These are phyloP conservation scores for Neocatenulostroma microsporum DNA, from an alignment of 2,329 filamentous ascomycete species.

Conservation along the genomic window DNA sequence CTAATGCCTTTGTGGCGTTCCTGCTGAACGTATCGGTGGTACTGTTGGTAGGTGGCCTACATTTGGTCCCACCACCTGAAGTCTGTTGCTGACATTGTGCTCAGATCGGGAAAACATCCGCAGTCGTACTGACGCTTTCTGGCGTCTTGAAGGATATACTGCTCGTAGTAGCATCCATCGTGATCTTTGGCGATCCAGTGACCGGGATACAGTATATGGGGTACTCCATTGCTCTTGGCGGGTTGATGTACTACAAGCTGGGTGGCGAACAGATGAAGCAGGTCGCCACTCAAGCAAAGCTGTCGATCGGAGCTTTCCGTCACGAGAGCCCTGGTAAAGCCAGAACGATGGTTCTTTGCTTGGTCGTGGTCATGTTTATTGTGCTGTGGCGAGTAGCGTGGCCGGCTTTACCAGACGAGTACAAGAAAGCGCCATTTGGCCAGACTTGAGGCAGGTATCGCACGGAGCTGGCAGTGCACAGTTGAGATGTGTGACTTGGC, in stretches of 20 bases:
- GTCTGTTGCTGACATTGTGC: background rate
- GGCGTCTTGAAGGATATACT: conserved; percentile 84
- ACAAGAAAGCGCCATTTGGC: no score
- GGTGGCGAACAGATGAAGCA: conserved; percentile 76
- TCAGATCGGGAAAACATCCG: conserved; percentile 84
- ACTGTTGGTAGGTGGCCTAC: conserved; percentile 61
- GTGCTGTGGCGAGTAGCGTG: conserved; percentile 59
- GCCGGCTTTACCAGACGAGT: no score
- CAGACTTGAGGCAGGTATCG: no score
- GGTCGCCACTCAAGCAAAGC: conserved; percentile 62
- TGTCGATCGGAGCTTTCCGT: conserved; percentile 81
- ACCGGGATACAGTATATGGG: conserved; percentile 72
- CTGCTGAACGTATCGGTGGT: conserved; percentile 78
- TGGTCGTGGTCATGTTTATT: conserved; percentile 58
- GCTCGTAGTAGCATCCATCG: conserved; percentile 69
- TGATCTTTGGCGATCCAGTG: conserved; percentile 72
- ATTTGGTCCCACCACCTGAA: background rate
- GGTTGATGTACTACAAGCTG: conserved; percentile 81
- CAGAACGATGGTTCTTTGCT: conserved; percentile 64
- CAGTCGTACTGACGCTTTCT: conserved; percentile 76
- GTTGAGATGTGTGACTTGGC: no score
- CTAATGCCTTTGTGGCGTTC: conserved; percentile 73
- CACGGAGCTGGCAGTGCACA: no score
- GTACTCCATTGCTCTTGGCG: conserved; percentile 69
- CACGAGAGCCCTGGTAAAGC: conserved; percentile 66